Evolutionary conservation across 2,329 filamentous ascomycete species (phyloP).

Genomic region (Lecanoromycetidae sp.): DNA sequence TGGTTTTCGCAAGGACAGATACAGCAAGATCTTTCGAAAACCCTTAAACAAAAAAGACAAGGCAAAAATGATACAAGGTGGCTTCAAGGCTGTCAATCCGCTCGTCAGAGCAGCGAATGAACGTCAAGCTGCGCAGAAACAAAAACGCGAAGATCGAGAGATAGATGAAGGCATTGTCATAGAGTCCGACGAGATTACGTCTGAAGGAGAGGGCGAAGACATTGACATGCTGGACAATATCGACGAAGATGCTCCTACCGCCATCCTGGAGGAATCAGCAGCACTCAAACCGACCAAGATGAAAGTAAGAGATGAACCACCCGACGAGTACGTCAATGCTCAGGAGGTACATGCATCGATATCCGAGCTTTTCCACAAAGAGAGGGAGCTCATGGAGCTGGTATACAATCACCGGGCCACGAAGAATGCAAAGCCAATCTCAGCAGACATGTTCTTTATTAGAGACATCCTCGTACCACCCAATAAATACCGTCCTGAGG

Average conservation of each 20-base stretch:
- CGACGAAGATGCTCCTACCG: conserved; percentile 45
- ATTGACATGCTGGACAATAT: conserved; percentile 44
- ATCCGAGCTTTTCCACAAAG: conserved; percentile 69
- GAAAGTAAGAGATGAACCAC: conserved; percentile 30
- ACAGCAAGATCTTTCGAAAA: conserved; percentile 87
- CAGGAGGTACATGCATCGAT: conserved; percentile 74
- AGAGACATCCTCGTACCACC: conserved; percentile 77
- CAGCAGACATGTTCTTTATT: conserved; percentile 88
- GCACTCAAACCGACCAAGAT: conserved; percentile 21
- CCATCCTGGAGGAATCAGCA: conserved; percentile 32
- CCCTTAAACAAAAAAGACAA: conserved; percentile 62
- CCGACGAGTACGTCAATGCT: conserved; percentile 67
- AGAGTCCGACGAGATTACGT: conserved; percentile 34
- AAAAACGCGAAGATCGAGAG: conserved; percentile 36
- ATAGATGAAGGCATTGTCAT: conserved; percentile 61
- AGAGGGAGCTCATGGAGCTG: conserved; percentile 71
- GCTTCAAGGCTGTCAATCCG: conserved; percentile 58
- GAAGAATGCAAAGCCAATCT: conserved; percentile 47
- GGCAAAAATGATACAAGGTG: conserved; percentile 59
- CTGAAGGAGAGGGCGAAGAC: conserved; percentile 35
- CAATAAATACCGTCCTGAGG: conserved; percentile 81
- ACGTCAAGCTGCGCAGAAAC: conserved; percentile 27
- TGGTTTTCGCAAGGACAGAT: conserved; percentile 75
- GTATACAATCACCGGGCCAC: conserved; percentile 68
- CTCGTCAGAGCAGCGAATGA: conserved; percentile 46